These are phyloP conservation scores for Coemansia guatemalensis DNA, from an alignment of 192 early-diverging fungal genomes.

Conservation along the genomic window DNA sequence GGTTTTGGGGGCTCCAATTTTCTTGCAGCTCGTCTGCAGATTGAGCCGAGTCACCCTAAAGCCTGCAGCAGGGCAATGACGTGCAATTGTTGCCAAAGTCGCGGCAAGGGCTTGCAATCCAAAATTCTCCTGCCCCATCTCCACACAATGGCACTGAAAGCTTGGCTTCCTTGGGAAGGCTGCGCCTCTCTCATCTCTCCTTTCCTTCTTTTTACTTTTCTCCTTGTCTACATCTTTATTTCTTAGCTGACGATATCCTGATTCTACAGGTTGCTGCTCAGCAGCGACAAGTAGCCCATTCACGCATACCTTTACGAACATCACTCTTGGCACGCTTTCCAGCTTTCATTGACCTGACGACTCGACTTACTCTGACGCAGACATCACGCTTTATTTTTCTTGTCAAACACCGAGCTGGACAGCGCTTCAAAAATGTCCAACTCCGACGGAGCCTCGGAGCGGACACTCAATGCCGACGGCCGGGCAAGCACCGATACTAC, in stretches of 20 bases:
- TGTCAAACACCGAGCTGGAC: background rate
- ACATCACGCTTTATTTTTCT: background rate
- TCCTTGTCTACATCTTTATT: background rate
- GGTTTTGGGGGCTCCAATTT: background rate
- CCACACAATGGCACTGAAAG: background rate
- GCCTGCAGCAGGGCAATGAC: background rate
- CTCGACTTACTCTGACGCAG: background rate
- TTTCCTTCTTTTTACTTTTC: slow-evolving; percentile 4
- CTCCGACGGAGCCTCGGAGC: slow-evolving; percentile 33
- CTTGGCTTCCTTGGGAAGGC: background rate
- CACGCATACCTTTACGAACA: background rate
- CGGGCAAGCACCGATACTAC: slow-evolving; percentile 37
- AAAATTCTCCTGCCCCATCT: background rate
- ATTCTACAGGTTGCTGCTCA: background rate
- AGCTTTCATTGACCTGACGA: background rate
- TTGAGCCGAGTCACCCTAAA: background rate
- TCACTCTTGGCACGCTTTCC: background rate
- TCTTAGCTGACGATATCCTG: background rate
- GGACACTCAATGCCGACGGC: slow-evolving; percentile 16
- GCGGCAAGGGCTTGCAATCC: background rate
- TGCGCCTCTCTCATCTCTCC: background rate
- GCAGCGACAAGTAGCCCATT: background rate
- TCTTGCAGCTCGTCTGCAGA: background rate
- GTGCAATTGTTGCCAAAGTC: background rate
- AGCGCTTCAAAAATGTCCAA: slow-evolving; percentile 2